Conservation (phyloP, 768 basidiomycete genomes). For the Leccinum longicurvipes region DNA sequence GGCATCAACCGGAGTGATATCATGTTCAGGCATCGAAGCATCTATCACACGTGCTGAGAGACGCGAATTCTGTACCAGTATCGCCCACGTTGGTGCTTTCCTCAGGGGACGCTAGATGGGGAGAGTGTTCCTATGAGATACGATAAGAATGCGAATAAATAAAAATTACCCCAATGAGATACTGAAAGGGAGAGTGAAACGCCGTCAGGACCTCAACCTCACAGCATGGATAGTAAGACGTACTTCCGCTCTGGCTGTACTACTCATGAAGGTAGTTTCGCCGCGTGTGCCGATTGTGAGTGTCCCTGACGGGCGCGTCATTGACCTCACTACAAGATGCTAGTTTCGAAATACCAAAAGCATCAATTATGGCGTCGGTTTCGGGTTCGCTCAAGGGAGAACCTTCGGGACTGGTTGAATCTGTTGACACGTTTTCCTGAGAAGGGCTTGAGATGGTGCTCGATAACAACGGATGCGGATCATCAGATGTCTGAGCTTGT, state of each 20-base stretch:
- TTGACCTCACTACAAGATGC: not conserved
- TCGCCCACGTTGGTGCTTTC: slow-evolving; percentile 12
- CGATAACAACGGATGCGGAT: slow-evolving; percentile 48
- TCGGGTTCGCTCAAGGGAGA: slow-evolving; percentile 25
- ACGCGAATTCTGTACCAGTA: slow-evolving; percentile 29
- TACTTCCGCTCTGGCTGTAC: slow-evolving; percentile 68
- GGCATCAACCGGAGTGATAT: slow-evolving; percentile 27
- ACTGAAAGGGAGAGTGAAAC: slow-evolving; percentile 33
- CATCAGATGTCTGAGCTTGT: slow-evolving; percentile 46
- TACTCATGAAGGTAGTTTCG: slow-evolving; percentile 56
- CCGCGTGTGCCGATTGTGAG: slow-evolving; percentile 54
- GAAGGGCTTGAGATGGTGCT: slow-evolving; percentile 25
- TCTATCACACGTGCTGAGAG: slow-evolving; percentile 42
- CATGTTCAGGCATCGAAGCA: slow-evolving; percentile 34
- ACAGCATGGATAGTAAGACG: slow-evolving; percentile 12
- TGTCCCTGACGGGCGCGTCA: slow-evolving; percentile 41
- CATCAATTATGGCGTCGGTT: slow-evolving; percentile 46
- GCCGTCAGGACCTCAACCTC: not conserved
- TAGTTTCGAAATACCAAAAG: slow-evolving; percentile 38
- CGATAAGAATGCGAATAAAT: not conserved
- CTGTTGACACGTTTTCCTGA: slow-evolving; percentile 25
- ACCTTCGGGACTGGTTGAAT: slow-evolving; percentile 7
- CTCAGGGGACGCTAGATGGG: slow-evolving; percentile 24
- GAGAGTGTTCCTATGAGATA: not conserved
- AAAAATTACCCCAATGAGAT: slow-evolving; percentile 49